phyloP scores from a whole-genome alignment of 2,329 filamentous ascomycete species.

The Fusarium verrucosum region DNA sequence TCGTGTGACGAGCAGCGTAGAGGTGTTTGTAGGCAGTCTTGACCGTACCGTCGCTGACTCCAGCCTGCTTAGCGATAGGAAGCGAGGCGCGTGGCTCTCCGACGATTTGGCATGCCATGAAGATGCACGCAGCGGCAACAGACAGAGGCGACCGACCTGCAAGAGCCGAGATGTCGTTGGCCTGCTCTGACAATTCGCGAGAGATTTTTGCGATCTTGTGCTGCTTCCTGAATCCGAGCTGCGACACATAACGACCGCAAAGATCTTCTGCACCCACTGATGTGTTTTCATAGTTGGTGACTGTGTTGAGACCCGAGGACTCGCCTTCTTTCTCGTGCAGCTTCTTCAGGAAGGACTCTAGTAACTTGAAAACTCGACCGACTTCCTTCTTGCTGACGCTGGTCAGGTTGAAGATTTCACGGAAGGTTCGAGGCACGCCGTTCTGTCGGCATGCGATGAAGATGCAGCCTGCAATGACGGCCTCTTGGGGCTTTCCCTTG shows the following conservation, averaged over 20 bases:
- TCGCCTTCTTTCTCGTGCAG: slow-evolving; percentile 68
- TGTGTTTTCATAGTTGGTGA: slow-evolving; percentile 76
- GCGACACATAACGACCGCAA: slow-evolving; percentile 88
- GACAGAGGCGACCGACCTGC: slow-evolving; percentile 94
- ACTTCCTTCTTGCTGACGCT: slow-evolving; percentile 98
- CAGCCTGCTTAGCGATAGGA: slow-evolving; percentile 83
- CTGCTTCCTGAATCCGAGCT: slow-evolving; percentile 76
- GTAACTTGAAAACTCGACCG: slow-evolving; percentile 89
- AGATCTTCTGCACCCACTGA: slow-evolving; percentile 85
- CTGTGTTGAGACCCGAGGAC: slow-evolving; percentile 60
- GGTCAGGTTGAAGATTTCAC: slow-evolving; percentile 92
- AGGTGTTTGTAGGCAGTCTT: slow-evolving; percentile 94
- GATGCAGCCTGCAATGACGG: slow-evolving; percentile 94
- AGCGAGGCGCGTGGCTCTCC: slow-evolving; percentile 80
- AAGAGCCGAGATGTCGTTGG: slow-evolving; percentile 79
- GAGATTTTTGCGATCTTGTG: slow-evolving; percentile 83
- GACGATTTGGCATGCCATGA: slow-evolving; percentile 91
- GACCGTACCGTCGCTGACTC: slow-evolving; percentile 96
- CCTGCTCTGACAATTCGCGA: slow-evolving; percentile 78
- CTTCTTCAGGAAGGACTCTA: slow-evolving; percentile 87
- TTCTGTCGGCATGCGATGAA: slow-evolving; percentile 97
- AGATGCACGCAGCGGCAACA: slow-evolving; percentile 94
- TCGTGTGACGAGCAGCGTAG: slow-evolving; percentile 74
- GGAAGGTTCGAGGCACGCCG: slow-evolving; percentile 86
- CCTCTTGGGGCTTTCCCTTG: slow-evolving; percentile 94